These are phyloP conservation scores for Epichloe typhina DNA, from an alignment of 2,329 filamentous ascomycete genomes.

Conservation along the genomic window DNA sequence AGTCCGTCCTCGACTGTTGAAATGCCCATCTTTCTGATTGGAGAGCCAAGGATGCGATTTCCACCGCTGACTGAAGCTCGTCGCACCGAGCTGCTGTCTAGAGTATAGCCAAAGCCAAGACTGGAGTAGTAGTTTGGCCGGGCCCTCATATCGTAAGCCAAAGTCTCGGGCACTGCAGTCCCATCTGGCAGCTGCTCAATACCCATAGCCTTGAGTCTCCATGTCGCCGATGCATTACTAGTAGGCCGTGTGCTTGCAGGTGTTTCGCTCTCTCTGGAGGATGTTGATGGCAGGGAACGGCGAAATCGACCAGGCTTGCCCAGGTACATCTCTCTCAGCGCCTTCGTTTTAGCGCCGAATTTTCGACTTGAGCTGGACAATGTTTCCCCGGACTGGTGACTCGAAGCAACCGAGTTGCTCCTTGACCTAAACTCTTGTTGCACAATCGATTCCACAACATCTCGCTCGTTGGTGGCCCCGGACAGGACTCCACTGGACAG, in stretches of 20 bases:
- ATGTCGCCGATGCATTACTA: conserved; percentile 29
- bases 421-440: conserved; percentile 12
- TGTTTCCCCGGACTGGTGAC: conserved; percentile 6
- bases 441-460: conserved; percentile 22
- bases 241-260: conserved; percentile 14
- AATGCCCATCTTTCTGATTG: conserved; percentile 1
- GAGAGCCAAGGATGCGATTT: neutral
- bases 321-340: conserved; percentile 22
- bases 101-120: neutral
- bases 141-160: conserved; percentile 29
- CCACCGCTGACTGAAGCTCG: conserved; percentile 3
- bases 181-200: conserved; percentile 40
- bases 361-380: conserved; percentile 9
- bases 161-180: conserved; percentile 37
- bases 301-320: conserved; percentile 21
- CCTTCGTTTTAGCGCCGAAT: conserved; percentile 21
- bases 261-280: conserved; percentile 14
- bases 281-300: conserved; percentile 25
- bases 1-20: conserved; percentile 1
- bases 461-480: conserved; percentile 26
- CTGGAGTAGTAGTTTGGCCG: neutral
- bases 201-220: conserved; percentile 36
- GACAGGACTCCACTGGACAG: conserved; percentile 29
- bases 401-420: conserved; percentile 11
- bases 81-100: neutral